Evolutionary conservation across 192 early-diverging fungal species (phyloP).

Genomic region (Backusella liffmaniae): DNA sequence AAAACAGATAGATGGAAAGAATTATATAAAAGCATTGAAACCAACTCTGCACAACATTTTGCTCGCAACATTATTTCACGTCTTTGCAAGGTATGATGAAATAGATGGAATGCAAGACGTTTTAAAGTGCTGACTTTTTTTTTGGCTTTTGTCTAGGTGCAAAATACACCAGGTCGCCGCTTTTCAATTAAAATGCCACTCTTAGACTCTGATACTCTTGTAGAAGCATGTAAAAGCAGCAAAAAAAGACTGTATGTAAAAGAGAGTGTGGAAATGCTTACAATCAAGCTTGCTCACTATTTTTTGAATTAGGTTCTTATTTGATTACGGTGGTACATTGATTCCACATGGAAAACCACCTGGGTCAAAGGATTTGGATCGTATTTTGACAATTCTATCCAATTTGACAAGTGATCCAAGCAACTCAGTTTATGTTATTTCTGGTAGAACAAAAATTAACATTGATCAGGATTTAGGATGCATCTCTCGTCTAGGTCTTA

Average conservation of each 20-base stretch:
- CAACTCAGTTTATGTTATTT: slow-evolving; percentile 76
- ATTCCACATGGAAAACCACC: slow-evolving; percentile 33
- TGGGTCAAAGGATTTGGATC: slow-evolving; percentile 26
- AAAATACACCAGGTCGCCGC: slow-evolving; percentile 45
- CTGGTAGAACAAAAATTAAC: slow-evolving; percentile 62
- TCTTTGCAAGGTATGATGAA: slow-evolving; percentile 41
- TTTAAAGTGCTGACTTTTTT: background rate
- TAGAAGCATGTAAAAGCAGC: slow-evolving; percentile 26
- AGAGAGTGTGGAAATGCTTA: background rate
- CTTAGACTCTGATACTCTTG: slow-evolving; percentile 32
- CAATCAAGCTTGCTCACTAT: background rate
- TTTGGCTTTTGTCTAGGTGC: slow-evolving; percentile 4
- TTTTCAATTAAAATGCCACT: slow-evolving; percentile 50
- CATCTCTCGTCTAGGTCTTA: slow-evolving; percentile 60
- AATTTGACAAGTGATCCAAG: slow-evolving; percentile 57
- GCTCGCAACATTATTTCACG: slow-evolving; percentile 60
- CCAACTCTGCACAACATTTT: slow-evolving; percentile 70
- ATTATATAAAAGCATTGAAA: slow-evolving; percentile 62
- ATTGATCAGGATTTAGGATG: slow-evolving; percentile 67
- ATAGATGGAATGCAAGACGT: background rate
- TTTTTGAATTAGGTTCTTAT: slow-evolving; percentile 36
- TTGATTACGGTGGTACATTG: slow-evolving; percentile 72
- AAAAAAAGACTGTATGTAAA: slow-evolving; percentile 48
- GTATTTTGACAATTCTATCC: slow-evolving; percentile 58
- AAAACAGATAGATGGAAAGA: slow-evolving; percentile 74